phyloP scores from a whole-genome alignment of 352 stramenopile species.

The Globisporangium carolinianum region DNA sequence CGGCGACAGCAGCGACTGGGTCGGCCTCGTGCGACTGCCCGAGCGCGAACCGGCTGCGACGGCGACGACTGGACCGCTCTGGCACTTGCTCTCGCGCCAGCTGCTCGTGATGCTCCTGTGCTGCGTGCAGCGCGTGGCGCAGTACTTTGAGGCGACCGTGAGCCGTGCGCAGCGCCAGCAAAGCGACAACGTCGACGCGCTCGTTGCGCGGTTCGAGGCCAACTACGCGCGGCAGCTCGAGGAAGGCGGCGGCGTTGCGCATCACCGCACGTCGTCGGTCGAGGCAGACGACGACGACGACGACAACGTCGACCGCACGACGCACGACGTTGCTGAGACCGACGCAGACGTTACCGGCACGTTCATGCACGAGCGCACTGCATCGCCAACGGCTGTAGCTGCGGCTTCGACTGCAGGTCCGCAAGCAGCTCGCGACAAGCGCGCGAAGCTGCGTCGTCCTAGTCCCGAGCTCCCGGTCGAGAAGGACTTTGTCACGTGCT shows the following conservation, averaged over 20 bases:
- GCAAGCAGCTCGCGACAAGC: background rate
- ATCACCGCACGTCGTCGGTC: slow-evolving; percentile 42
- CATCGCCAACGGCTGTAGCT: no score
- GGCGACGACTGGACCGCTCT: slow-evolving; percentile 26
- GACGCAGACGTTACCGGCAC: slow-evolving; percentile 7
- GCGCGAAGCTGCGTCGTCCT: background rate
- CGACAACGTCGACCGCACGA: slow-evolving; percentile 34
- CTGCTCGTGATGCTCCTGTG: slow-evolving; percentile 74
- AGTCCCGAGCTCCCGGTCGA: slow-evolving; percentile 7
- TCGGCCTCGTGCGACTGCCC: slow-evolving; percentile 43
- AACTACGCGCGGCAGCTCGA: slow-evolving; percentile 35
- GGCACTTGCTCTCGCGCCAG: slow-evolving; percentile 40
- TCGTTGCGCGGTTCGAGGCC: slow-evolving; percentile 37
- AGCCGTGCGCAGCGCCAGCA: slow-evolving; percentile 26
- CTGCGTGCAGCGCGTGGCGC: slow-evolving; percentile 55
- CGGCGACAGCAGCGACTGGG: slow-evolving; percentile 49
- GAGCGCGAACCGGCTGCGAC: slow-evolving; percentile 27
- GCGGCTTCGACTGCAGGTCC: background rate
- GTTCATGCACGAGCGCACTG: slow-evolving; percentile 1
- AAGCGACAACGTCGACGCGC: slow-evolving; percentile 26
- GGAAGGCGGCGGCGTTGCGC: slow-evolving; percentile 24
- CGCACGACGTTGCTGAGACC: slow-evolving; percentile 21
- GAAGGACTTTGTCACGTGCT: slow-evolving; percentile 55
- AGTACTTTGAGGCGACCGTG: slow-evolving; percentile 61
- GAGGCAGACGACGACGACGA: slow-evolving; percentile 48